Base-by-base conservation (phyloP, 2,329 filamentous ascomycete genomes). In the Epichloe glyceriae region DNA sequence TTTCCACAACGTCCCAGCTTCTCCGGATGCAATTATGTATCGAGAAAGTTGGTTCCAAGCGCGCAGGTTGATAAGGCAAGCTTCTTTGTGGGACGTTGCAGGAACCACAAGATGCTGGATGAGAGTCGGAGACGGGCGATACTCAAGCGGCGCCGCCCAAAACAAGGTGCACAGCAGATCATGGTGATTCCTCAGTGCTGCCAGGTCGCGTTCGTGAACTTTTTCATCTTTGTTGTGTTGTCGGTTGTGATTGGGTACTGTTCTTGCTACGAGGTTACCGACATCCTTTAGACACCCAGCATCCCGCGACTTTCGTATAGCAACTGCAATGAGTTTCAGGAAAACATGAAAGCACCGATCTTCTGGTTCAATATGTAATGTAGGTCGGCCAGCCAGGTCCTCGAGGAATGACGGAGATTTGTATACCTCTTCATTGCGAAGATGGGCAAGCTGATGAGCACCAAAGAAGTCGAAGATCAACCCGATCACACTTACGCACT, bases 381-480 rank as follows among this genome's bases (percentile, higher is more conserved):
- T 73, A 1, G 76, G 73, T 2, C 59, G 62, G 8, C 56, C 58
- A 26, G 63, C 68, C 2, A 85, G 72, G 17, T 78, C 67, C 46
- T 82, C 78, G 0, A 85, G 66, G 49, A 85, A 85, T 3, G 64
- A 67, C 0, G 82, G 79, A 4, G 82, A 85, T 50, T 70, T 70
- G 56, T 77, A 77, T 1, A 74, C 76, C 58, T 82, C 78, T 60
- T 85, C 82, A 52, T 85, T 83, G 38, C 79, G 75, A 41, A 86
- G 61, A 61, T 85, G 78, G 2, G 74, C 73, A 11, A 85, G 70
- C 44, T 77, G 73, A 54, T 80, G 78, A 2, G 75, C 74, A 10
- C 79, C 80, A 56, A 85, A 85, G 59, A 84, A 85, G 62, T 85
- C 81, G 54, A 85, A 85, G 3, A 85, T 74, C 2, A 74, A 69